phyloP scores from a whole-genome alignment of 1,284 basidiomycete genomes.

The Trametes hirsuta region DNA sequence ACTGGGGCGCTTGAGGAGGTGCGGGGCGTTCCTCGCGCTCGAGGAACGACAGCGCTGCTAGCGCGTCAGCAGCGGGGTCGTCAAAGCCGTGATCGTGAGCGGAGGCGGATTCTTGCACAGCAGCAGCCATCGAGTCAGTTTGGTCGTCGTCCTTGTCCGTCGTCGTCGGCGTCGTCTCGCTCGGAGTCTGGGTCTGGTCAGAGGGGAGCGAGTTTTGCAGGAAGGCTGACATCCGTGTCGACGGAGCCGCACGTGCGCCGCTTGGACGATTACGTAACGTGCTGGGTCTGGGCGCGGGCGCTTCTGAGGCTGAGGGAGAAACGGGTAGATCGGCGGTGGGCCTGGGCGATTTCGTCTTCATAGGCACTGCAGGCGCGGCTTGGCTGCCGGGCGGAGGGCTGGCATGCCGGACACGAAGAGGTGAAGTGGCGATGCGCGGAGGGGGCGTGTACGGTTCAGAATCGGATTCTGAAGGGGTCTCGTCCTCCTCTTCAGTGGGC shows the following conservation, averaged over 20 bases:
- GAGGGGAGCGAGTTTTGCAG: constrained; percentile 25
- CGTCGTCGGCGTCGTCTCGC: constrained; percentile 21
- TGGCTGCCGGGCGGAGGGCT: constrained; percentile 19
- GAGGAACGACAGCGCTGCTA: constrained; percentile 78
- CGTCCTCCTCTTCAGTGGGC: constrained; percentile 32
- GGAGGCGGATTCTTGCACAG: constrained; percentile 6
- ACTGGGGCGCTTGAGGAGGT: constrained; percentile 18
- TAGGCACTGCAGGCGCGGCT: constrained; percentile 21
- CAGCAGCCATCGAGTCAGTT: constrained; percentile 14
- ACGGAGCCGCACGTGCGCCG: constrained; percentile 78
- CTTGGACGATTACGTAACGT: constrained; percentile 53
- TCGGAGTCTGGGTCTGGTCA: constrained; percentile 18
- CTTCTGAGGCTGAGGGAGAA: constrained; percentile 6
- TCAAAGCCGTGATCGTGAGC: constrained; percentile 33
- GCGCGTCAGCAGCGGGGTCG: constrained; percentile 65
- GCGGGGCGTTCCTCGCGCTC: constrained; percentile 51
- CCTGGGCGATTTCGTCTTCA: constrained; percentile 15
- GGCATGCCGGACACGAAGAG: constrained; percentile 26
- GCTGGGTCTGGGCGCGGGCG: constrained; percentile 25
- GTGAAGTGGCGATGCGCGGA: constrained; percentile 21
- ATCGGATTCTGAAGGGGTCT: constrained; percentile 28
- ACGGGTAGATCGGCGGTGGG: constrained; percentile 7
- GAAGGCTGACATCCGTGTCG: constrained; percentile 32
- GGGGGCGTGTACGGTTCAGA: constrained; percentile 31
- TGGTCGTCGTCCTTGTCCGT: constrained; percentile 24